Percentiles rank a stretch among this genome's conserved stretches.
phyloP scores from a whole-genome alignment of 768 basidiomycete species.

The Pleurotus tuber-regium region DNA sequence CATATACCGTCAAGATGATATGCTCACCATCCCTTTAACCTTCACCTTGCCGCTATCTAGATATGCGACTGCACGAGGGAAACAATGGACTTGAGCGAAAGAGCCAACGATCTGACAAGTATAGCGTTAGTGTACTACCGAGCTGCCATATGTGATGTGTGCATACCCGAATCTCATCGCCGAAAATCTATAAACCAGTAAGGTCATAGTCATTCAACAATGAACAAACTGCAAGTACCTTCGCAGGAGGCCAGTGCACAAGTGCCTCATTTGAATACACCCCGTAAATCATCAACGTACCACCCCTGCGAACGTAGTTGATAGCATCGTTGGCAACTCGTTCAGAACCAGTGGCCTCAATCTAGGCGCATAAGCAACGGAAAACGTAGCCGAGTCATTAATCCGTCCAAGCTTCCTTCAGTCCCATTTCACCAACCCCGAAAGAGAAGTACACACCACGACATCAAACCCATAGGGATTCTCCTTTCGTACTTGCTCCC shows the following conservation, averaged over 20 bases:
- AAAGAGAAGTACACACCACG: too few relatives aligned
- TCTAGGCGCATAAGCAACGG: conserved; percentile 19
- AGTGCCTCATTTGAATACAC: conserved; percentile 71
- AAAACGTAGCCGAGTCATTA: not conserved
- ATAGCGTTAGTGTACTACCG: too few relatives aligned
- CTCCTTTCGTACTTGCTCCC: conserved; percentile 63
- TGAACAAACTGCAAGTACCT: conserved; percentile 33
- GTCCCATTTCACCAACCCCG: too few relatives aligned
- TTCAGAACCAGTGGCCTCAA: conserved; percentile 75
- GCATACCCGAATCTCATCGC: conserved; percentile 17
- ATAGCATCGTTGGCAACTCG: conserved; percentile 69
- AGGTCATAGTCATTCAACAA: not conserved
- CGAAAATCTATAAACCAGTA: not conserved
- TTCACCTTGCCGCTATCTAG: conserved; percentile 84
- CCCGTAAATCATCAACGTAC: conserved; percentile 71
- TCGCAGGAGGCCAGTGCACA: conserved; percentile 67
- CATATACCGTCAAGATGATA: not conserved
- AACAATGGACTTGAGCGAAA: conserved; percentile 86
- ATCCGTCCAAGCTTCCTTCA: not conserved
- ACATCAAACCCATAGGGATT: conserved; percentile 60
- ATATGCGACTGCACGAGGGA: conserved; percentile 88
- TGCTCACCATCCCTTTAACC: conserved; percentile 52
- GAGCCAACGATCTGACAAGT: conserved; percentile 83
- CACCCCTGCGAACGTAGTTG: conserved; percentile 71
- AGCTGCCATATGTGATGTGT: too few relatives aligned